These are phyloP conservation scores for Citrus medica DNA, from an alignment of 345 rosid genomes.

Conservation along the genomic window DNA sequence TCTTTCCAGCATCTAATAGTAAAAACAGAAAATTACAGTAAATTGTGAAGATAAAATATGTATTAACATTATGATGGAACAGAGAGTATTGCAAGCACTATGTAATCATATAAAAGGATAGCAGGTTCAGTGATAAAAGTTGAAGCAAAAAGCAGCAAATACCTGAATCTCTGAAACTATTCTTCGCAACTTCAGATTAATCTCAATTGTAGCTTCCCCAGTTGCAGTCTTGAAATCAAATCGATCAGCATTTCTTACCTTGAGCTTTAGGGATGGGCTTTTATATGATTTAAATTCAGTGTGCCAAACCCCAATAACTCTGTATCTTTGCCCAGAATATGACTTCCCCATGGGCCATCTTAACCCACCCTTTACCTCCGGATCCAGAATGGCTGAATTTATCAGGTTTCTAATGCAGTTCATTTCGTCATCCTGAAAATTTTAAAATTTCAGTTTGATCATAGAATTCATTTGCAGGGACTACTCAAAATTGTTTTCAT, in stretches of 20 bases:
- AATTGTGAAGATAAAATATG: not conserved
- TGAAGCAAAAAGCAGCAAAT: not conserved
- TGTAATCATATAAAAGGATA: not conserved
- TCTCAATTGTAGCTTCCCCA: slow-evolving; percentile 40
- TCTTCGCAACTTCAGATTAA: slow-evolving; percentile 44
- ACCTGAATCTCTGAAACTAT: slow-evolving; percentile 34
- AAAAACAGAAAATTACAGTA: not conserved
- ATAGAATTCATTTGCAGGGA: not conserved
- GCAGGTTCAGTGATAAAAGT: not conserved
- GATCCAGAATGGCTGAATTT: slow-evolving; percentile 48
- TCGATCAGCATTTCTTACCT: slow-evolving; percentile 51
- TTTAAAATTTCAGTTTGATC: not conserved
- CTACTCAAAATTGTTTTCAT: too few relatives aligned
- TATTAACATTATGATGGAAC: not conserved
- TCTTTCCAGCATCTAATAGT: too few relatives aligned
- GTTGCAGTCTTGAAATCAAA: slow-evolving; percentile 39
- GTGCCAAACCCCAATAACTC: slow-evolving; percentile 47
- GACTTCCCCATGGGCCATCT: slow-evolving; percentile 55
- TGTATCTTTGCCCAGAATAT: slow-evolving; percentile 39
- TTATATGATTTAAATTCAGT: slow-evolving; percentile 32
- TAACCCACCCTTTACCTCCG: slow-evolving; percentile 63
- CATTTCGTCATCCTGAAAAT: slow-evolving; percentile 55
- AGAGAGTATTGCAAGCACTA: not conserved
- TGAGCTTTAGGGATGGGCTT: slow-evolving; percentile 40
- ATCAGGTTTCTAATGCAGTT: slow-evolving; percentile 41